These are phyloP conservation scores for Talaromyces ruber DNA, from an alignment of 495 filamentous ascomycete species.

Conservation along the genomic window DNA sequence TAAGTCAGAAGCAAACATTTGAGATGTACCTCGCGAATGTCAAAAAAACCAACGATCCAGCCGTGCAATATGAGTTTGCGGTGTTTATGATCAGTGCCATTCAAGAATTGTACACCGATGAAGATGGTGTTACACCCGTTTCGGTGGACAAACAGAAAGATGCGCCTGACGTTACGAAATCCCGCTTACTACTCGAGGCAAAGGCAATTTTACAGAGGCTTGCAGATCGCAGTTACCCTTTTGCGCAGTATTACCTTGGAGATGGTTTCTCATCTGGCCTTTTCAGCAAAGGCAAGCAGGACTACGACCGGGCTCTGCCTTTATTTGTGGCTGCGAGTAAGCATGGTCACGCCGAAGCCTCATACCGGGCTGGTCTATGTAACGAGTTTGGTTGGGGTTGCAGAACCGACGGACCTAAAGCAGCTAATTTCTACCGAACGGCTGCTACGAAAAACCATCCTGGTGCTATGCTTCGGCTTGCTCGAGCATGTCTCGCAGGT, in stretches of 20 bases:
- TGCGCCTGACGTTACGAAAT: constrained; percentile 37
- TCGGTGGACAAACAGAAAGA: constrained; percentile 26
- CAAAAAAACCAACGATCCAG: constrained; percentile 87
- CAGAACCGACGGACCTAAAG: constrained; percentile 78
- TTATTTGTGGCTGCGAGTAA: constrained; percentile 92
- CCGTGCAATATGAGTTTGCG: constrained; percentile 89
- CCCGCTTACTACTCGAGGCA: constrained; percentile 77
- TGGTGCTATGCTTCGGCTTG: constrained; percentile 86
- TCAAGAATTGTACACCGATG: constrained; percentile 47
- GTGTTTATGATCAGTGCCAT: constrained; percentile 85
- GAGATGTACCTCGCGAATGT: constrained; percentile 97
- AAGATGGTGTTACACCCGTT: constrained; percentile 27
- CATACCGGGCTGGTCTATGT: constrained; percentile 86
- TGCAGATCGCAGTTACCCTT: constrained; percentile 80
- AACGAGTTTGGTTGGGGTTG: constrained; percentile 98
- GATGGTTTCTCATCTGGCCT: constrained; percentile 92
- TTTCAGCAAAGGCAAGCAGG: constrained; percentile 86
- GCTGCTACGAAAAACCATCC: constrained; percentile 91
- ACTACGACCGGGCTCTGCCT: constrained; percentile 82
- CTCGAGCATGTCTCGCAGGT: constrained; percentile 77
- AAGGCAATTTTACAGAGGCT: constrained; percentile 80
- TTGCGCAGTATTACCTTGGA: constrained; percentile 94
- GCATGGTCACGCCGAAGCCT: constrained; percentile 94
- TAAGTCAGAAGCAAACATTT: constrained; percentile 84
- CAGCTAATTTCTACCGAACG: constrained; percentile 85